phyloP scores from a whole-genome alignment of 2,329 filamentous ascomycete genomes.

The Coniochaeta sp. region DNA sequence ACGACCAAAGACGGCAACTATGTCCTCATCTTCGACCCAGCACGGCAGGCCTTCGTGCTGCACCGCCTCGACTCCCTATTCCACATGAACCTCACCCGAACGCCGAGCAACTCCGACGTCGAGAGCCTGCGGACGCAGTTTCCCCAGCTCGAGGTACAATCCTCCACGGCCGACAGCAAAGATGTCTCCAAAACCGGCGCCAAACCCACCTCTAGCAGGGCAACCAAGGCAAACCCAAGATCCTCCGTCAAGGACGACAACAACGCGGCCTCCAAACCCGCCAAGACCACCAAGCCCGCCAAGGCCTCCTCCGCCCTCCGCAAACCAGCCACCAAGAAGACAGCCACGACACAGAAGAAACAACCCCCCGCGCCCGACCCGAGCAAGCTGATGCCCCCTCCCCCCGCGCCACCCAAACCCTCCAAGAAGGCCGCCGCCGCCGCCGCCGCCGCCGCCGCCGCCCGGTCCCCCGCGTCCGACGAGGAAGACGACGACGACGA shows the following conservation, averaged over 20 bases:
- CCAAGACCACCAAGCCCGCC: constrained; percentile 4
- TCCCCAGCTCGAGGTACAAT: constrained; percentile 47
- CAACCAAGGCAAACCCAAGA: constrained; percentile 3
- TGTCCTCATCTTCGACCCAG: constrained; percentile 69
- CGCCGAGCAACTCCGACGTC: constrained; percentile 57
- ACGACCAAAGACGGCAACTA: constrained; percentile 50
- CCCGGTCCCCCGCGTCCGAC: constrained; percentile 20
- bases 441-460: constrained; percentile 9
- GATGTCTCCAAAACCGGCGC: background rate
- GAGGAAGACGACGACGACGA: constrained; percentile 39
- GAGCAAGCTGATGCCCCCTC: constrained; percentile 9
- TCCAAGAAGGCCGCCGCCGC: constrained; percentile 14
- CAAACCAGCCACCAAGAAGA: background rate
- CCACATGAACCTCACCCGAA: constrained; percentile 75
- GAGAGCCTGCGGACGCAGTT: constrained; percentile 60
- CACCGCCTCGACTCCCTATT: constrained; percentile 77
- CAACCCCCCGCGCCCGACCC: constrained; percentile 9
- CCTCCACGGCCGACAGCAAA: constrained; percentile 10
- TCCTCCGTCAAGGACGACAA: background rate
- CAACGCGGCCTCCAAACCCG: background rate
- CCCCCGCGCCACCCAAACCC: constrained; percentile 15
- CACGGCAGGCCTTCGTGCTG: constrained; percentile 69
- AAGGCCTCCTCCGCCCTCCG: constrained; percentile 10
- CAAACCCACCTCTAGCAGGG: background rate
- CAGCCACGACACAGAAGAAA: constrained; percentile 10